Percentiles rank a stretch among this genome's conserved stretches.
Conservation (phyloP, 2,329 filamentous ascomycete species). For the Ceratocystis huliohia region DNA sequence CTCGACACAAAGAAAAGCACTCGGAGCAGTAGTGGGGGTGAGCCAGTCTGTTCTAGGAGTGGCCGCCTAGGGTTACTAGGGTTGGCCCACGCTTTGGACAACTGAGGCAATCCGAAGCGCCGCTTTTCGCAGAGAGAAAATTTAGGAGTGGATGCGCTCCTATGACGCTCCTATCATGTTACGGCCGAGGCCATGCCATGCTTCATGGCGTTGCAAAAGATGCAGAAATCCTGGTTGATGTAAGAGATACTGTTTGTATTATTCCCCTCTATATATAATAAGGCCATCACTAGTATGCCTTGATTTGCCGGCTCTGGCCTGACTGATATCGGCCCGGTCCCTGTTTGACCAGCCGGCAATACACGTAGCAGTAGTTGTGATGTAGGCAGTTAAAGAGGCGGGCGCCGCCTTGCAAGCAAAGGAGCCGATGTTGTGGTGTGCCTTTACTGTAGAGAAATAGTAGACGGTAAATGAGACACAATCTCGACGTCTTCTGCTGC, state of each 20-base stretch:
- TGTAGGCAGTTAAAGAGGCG: background rate
- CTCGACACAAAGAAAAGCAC: background rate
- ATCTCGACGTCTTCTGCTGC: slow-evolving; percentile 54
- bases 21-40: background rate
- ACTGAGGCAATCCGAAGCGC: background rate
- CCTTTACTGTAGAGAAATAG: background rate
- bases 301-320: background rate
- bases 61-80: background rate
- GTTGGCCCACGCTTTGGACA: background rate
- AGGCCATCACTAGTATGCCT: background rate
- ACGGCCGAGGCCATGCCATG: background rate
- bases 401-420: too few relatives aligned
- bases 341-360: slow-evolving; percentile 8
- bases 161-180: background rate
- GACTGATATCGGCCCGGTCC: slow-evolving; percentile 8
- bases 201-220: background rate
- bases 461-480: background rate
- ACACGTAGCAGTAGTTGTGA: background rate
- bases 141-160: background rate
- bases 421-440: background rate
- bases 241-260: background rate
- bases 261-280: background rate
- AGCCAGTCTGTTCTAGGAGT: background rate
- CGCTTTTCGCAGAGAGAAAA: background rate
- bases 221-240: background rate